Conservation (phyloP, 169 alveolate genomes). For the Plasmodium inui region DNA sequence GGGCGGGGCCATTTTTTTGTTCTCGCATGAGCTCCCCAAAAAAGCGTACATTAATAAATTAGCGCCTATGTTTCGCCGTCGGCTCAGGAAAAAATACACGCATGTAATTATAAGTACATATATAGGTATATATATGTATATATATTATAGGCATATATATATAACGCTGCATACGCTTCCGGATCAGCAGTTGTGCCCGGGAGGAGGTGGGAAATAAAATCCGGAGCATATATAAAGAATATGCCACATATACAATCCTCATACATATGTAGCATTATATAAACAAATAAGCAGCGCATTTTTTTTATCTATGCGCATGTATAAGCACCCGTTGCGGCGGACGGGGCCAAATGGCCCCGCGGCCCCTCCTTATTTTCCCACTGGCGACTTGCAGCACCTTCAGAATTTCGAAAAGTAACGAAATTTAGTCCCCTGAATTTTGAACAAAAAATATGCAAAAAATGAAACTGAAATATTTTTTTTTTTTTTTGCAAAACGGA, state of each 20-base stretch:
- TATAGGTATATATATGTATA: too few species aligned
- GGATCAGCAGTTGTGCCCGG: neutral
- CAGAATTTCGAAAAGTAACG: conserved; percentile 29
- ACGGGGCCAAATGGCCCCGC: conserved; percentile 75
- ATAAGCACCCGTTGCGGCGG: neutral
- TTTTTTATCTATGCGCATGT: neutral
- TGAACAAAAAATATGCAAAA: conserved; percentile 1
- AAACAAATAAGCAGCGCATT: neutral
- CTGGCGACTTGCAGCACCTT: neutral
- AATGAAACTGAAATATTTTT: conserved; percentile 18
- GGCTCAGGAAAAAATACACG: neutral
- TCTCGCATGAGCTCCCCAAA: neutral
- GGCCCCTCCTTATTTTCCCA: neutral
- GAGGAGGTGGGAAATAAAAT: neutral
- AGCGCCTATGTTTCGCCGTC: neutral
- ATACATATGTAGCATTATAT: neutral
- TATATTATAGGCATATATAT: too few species aligned
- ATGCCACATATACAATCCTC: neutral
- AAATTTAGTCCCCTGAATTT: conserved; percentile 61
- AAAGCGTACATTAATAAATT: neutral
- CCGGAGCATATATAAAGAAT: neutral
- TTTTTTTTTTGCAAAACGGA: conserved; percentile 12
- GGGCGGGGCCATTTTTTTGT: neutral
- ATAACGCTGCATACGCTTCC: neutral
- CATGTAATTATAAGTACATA: neutral